These are phyloP conservation scores for Geosmithia morbida DNA, from an alignment of 2,329 filamentous ascomycete species.

Conservation along the genomic window DNA sequence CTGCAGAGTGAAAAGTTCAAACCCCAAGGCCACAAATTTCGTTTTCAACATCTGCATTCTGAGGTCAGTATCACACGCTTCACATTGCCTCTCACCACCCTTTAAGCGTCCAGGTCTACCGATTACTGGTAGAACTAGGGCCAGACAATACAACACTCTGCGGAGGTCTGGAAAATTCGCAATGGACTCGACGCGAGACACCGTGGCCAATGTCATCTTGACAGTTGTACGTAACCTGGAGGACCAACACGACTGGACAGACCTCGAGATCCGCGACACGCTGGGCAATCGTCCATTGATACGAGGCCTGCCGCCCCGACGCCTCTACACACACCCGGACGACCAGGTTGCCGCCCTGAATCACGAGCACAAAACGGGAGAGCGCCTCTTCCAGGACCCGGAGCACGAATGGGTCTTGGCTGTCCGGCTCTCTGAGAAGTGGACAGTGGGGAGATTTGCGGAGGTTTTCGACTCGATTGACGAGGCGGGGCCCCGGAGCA, in stretches of 20 bases:
- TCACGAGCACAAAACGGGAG: slow-evolving; percentile 33
- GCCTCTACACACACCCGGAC: slow-evolving; percentile 68
- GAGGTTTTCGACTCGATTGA: slow-evolving; percentile 53
- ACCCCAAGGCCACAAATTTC: background rate
- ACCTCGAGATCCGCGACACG: slow-evolving; percentile 38
- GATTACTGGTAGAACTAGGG: background rate
- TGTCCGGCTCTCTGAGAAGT: slow-evolving; percentile 57
- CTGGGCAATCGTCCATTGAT: slow-evolving; percentile 46
- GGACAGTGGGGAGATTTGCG: slow-evolving; percentile 52
- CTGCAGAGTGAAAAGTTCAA: background rate
- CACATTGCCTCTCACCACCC: background rate
- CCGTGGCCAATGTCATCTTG: slow-evolving; percentile 12
- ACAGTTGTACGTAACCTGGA: slow-evolving; percentile 56
- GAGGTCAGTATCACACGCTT: background rate
- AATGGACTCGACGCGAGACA: slow-evolving; percentile 2
- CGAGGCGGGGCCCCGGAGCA: slow-evolving; percentile 33
- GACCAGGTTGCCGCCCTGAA: slow-evolving; percentile 64
- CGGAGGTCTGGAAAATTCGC: background rate
- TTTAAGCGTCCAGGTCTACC: too few relatives aligned
- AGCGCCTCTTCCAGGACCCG: slow-evolving; percentile 29
- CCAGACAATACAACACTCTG: background rate
- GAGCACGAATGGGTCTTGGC: slow-evolving; percentile 68
- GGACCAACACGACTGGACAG: slow-evolving; percentile 63
- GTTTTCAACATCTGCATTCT: background rate
- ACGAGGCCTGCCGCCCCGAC: slow-evolving; percentile 56